Evolutionary conservation across 176 grass and related monocot species (phyloP).

Genomic region (Pontederia paniculata): DNA sequence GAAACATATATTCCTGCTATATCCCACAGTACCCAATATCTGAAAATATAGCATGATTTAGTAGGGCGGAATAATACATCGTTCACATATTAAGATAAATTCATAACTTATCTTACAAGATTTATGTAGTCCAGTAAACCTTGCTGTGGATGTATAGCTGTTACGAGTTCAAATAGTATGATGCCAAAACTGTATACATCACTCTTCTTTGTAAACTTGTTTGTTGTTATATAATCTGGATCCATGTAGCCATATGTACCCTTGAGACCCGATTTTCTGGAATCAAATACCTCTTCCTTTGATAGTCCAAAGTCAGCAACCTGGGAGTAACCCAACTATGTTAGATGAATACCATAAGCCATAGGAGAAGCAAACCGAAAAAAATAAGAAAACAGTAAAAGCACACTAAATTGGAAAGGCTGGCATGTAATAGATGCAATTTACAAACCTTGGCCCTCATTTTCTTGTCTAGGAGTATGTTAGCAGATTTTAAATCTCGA

Average conservation of each 20-base stretch:
- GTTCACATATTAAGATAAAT: background rate
- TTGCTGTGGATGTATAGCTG: conserved; percentile 91
- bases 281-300: conserved; percentile 86
- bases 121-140: conserved; percentile 89
- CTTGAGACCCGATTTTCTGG: conserved; percentile 75
- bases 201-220: conserved; percentile 94
- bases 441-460: conserved; percentile 74
- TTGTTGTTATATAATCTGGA: conserved; percentile 90
- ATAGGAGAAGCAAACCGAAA: background rate
- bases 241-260: conserved; percentile 99
- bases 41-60: background rate
- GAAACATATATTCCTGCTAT: background rate
- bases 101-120: conserved; percentile 51
- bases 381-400: background rate
- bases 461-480: conserved; percentile 83
- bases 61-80: background rate
- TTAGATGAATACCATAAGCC: conserved; percentile 3
- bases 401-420: background rate
- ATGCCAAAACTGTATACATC: conserved; percentile 90
- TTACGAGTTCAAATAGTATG: conserved; percentile 92
- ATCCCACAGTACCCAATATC: background rate
- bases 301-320: conserved; percentile 96
- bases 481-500: conserved; percentile 90
- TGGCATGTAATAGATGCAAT: no score
- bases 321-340: conserved; percentile 16